Conservation (phyloP, 805 yeast genomes). For the Candida ulmi region DNA sequence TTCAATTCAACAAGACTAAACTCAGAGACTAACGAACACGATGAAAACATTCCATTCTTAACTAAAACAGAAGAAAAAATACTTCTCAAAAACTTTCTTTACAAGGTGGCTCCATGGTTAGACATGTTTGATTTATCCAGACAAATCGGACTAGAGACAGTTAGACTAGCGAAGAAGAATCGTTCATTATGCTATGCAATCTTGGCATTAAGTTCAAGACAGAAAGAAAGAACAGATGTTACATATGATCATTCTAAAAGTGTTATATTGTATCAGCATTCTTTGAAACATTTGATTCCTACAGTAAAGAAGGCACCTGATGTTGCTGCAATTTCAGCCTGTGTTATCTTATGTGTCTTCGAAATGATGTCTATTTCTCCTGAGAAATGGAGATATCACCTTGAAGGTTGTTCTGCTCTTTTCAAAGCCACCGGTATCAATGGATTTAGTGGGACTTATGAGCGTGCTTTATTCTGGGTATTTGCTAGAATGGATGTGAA, state of each 20-base stretch:
- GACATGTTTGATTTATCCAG: slow-evolving; percentile 33
- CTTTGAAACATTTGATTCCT: slow-evolving; percentile 29
- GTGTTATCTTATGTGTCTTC: slow-evolving; percentile 36
- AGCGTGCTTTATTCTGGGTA: slow-evolving; percentile 38
- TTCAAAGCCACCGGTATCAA: slow-evolving; percentile 32
- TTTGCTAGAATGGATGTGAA: slow-evolving; percentile 38
- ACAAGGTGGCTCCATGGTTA: slow-evolving; percentile 33
- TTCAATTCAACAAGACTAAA: not conserved
- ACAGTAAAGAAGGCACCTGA: slow-evolving; percentile 27
- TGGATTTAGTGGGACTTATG: slow-evolving; percentile 30
- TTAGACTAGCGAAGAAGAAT: slow-evolving; percentile 35
- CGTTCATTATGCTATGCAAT: slow-evolving; percentile 26
- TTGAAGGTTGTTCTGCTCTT: slow-evolving; percentile 33
- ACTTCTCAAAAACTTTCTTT: slow-evolving; percentile 29
- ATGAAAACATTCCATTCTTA: slow-evolving; percentile 13
- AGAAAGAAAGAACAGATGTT: slow-evolving; percentile 24
- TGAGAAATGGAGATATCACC: slow-evolving; percentile 33
- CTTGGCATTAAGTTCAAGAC: slow-evolving; percentile 29
- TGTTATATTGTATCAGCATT: slow-evolving; percentile 26
- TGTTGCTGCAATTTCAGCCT: slow-evolving; percentile 28
- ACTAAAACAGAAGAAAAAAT: slow-evolving; percentile 28
- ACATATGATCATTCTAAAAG: slow-evolving; percentile 24
- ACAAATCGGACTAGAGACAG: slow-evolving; percentile 29
- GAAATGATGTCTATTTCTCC: slow-evolving; percentile 37
- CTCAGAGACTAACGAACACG: slow-evolving; percentile 1